Evolutionary conservation across 345 rosid species (phyloP).

Genomic region (Abelmoschus esculentus): DNA sequence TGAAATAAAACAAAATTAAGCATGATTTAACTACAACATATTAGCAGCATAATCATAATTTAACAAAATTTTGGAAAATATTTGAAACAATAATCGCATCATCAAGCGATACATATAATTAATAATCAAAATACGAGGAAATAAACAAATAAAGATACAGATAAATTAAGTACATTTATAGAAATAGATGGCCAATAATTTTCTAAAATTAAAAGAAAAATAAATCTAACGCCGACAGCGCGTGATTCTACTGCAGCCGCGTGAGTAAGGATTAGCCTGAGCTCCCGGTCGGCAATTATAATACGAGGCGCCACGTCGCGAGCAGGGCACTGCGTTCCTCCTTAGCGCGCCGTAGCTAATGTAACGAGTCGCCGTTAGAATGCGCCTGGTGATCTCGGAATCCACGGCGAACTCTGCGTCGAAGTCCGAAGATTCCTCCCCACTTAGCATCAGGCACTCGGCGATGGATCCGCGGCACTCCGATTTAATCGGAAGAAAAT

Average conservation of each 20-base stretch:
- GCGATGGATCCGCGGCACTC: conserved; percentile 62
- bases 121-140: too few relatives aligned
- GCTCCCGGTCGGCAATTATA: conserved; percentile 72
- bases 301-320: conserved; percentile 86
- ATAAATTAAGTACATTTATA: too few relatives aligned
- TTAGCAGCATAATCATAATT: too few relatives aligned
- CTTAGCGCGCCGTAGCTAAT: conserved; percentile 91
- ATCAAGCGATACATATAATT: too few relatives aligned
- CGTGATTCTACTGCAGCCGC: conserved; percentile 74
- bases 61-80: too few relatives aligned
- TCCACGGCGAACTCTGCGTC: conserved; percentile 56
- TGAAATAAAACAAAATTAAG: too few relatives aligned
- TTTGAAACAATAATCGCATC: too few relatives aligned
- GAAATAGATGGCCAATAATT: too few relatives aligned
- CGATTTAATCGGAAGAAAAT: conserved; percentile 33
- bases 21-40: too few relatives aligned
- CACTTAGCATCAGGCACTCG: conserved; percentile 43
- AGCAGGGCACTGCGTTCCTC: conserved; percentile 77
- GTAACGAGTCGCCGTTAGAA: conserved; percentile 49
- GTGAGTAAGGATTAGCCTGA: conserved; percentile 74
- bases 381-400: conserved; percentile 75
- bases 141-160: too few relatives aligned
- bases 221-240: conserved; percentile 58
- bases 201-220: not conserved
- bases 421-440: conserved; percentile 27